phyloP scores from a whole-genome alignment of 176 grass and related monocot genomes.

The Bothriochloa decipiens region DNA sequence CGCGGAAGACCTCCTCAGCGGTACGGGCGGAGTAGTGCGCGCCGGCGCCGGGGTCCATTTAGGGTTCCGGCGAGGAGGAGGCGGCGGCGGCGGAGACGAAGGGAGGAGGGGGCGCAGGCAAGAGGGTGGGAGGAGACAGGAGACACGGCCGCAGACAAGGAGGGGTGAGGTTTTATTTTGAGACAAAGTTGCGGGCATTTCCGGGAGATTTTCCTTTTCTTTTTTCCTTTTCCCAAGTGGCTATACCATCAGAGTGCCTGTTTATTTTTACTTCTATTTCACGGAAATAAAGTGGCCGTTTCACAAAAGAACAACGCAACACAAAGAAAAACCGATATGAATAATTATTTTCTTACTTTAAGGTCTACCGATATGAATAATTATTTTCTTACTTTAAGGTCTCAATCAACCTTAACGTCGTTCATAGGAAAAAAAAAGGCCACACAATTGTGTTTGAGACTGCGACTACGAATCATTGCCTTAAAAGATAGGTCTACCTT shows the following conservation, averaged over 20 bases:
- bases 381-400: too few species aligned
- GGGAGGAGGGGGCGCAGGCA: slow-evolving; percentile 21
- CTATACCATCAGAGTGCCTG: too few species aligned
- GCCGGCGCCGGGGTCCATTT: slow-evolving; percentile 76
- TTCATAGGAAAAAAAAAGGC: too few species aligned
- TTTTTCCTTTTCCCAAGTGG: neutral
- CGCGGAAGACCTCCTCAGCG: slow-evolving; percentile 92
- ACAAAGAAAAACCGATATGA: neutral
- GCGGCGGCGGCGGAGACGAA: slow-evolving; percentile 39
- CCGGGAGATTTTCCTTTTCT: neutral
- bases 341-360: too few species aligned
- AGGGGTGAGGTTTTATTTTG: slow-evolving; percentile 51
- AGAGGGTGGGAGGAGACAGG: slow-evolving; percentile 32
- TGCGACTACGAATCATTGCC: too few species aligned
- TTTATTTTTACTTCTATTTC: neutral
- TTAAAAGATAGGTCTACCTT: too few species aligned
- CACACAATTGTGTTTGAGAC: too few species aligned
- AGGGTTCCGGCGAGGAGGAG: slow-evolving; percentile 48
- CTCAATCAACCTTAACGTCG: too few species aligned
- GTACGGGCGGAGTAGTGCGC: slow-evolving; percentile 66
- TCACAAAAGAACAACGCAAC: neutral
- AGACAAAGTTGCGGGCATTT: slow-evolving; percentile 24
- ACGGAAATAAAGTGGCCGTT: neutral
- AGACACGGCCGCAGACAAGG: slow-evolving; percentile 36
- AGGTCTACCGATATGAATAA: neutral